A percentile compares a stretch with the other conserved stretches of the same genome.
These are phyloP conservation scores for Anastatica hierochuntica DNA, from an alignment of 345 rosid genomes.

Conservation along the genomic window DNA sequence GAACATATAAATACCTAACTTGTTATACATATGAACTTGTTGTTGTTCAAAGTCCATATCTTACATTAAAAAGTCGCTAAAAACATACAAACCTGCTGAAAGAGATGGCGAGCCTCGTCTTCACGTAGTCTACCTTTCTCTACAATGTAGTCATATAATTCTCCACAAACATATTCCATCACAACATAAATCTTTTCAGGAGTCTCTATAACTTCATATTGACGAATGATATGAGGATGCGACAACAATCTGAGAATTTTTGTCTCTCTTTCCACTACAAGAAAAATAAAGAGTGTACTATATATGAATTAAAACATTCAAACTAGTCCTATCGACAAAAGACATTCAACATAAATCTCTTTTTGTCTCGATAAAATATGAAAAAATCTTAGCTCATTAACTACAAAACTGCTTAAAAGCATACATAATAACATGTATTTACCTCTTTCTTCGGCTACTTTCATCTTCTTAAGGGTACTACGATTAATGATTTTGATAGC, in stretches of 20 bases:
- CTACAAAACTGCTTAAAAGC: too few species aligned
- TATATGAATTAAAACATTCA: too few species aligned
- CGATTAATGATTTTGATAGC: slow-evolving; percentile 91
- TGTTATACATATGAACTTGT: too few species aligned
- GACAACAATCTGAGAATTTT: slow-evolving; percentile 72
- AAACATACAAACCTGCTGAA: slow-evolving; percentile 63
- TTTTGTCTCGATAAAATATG: too few species aligned
- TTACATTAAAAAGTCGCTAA: too few species aligned
- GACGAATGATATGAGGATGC: slow-evolving; percentile 87
- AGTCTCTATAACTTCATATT: slow-evolving; percentile 85
- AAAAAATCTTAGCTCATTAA: too few species aligned
- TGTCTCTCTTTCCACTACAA: slow-evolving; percentile 62
- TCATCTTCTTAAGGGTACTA: slow-evolving; percentile 42
- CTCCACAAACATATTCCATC: slow-evolving; percentile 87
- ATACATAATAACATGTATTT: background rate
- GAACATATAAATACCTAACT: too few species aligned
- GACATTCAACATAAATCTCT: too few species aligned
- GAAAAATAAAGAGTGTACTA: too few species aligned
- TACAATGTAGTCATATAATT: slow-evolving; percentile 80
- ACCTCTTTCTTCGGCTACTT: slow-evolving; percentile 81
- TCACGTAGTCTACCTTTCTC: slow-evolving; percentile 82
- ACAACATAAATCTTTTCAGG: slow-evolving; percentile 60
- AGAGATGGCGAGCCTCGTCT: slow-evolving; percentile 79
- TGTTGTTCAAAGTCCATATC: too few species aligned
- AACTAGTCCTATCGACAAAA: too few species aligned